A percentile compares a stretch with the other conserved stretches of the same genome.
phyloP scores from a whole-genome alignment of 768 basidiomycete genomes.

The Xanthoconium stramineum region DNA sequence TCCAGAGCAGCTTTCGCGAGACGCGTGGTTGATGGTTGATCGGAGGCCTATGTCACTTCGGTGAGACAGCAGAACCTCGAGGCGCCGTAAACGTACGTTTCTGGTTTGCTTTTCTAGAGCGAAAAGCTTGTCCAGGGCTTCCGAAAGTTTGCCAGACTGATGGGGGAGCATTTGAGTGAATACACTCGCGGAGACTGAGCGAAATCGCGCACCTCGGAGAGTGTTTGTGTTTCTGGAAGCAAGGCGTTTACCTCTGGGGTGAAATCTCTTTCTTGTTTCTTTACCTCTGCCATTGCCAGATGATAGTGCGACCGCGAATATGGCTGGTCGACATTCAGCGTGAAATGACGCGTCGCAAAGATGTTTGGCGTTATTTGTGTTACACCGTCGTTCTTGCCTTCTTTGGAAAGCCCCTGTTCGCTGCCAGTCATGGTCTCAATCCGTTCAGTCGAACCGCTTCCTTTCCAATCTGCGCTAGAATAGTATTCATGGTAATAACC shows the following conservation, averaged over 20 bases:
- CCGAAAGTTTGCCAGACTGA: conserved; percentile 79
- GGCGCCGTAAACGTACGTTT: conserved; percentile 58
- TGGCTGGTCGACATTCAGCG: conserved; percentile 30
- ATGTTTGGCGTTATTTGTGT: conserved; percentile 43
- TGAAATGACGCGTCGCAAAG: conserved; percentile 62
- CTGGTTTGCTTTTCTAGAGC: conserved; percentile 92
- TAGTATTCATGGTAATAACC: conserved; percentile 39
- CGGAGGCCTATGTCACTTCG: conserved; percentile 70
- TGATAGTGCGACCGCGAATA: conserved; percentile 39
- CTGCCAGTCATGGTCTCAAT: conserved; percentile 11
- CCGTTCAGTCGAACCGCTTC: conserved; percentile 29
- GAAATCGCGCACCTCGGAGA: conserved; percentile 61
- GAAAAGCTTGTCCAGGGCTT: conserved; percentile 87
- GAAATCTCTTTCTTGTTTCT: conserved; percentile 85
- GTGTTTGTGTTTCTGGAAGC: conserved; percentile 60
- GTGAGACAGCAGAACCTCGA: not conserved
- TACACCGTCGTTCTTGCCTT: conserved; percentile 9
- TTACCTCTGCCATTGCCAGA: conserved; percentile 71
- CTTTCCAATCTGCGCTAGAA: conserved; percentile 32
- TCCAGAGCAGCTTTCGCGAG: conserved; percentile 73
- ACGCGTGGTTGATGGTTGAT: conserved; percentile 86
- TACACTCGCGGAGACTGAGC: not conserved
- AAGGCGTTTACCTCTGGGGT: conserved; percentile 78
- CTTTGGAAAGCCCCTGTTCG: conserved; percentile 23
- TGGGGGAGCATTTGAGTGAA: conserved; percentile 10